phyloP scores from a whole-genome alignment of 2,329 filamentous ascomycete genomes.

The Nothopassalora personata region DNA sequence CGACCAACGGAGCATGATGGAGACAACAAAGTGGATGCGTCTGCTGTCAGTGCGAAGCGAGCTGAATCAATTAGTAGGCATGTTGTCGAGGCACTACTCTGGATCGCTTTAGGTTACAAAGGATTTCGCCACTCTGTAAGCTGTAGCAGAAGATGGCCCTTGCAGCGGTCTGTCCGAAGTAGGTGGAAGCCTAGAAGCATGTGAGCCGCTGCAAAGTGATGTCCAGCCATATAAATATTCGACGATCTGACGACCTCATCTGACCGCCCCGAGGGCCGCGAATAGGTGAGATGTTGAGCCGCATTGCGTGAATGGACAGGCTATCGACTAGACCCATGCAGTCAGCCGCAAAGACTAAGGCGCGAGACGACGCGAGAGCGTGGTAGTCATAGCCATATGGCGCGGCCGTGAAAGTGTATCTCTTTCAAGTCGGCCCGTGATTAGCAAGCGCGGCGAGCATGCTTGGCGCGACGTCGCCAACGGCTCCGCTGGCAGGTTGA shows the following conservation, averaged over 20 bases:
- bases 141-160: background rate
- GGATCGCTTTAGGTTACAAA: background rate
- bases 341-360: background rate
- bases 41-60: background rate
- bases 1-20: background rate
- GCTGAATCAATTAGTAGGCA: background rate
- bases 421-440: background rate
- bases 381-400: background rate
- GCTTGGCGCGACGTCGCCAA: background rate
- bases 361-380: slow-evolving; percentile 1
- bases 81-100: background rate
- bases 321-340: background rate
- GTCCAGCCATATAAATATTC: slow-evolving; percentile 1
- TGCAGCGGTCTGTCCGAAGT: slow-evolving; percentile 1
- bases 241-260: background rate
- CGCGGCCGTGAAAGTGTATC: background rate
- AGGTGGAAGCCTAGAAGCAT: background rate
- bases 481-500: background rate
- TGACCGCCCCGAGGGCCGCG: background rate
- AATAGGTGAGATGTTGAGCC: slow-evolving; percentile 3
- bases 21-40: background rate
- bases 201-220: background rate
- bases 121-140: background rate
- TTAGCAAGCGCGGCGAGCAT: slow-evolving; percentile 3
- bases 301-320: background rate